Percentiles rank a stretch among this genome's conserved stretches.
Conservation (phyloP, 164 flowering plant genomes). For the Saururus chinensis region DNA sequence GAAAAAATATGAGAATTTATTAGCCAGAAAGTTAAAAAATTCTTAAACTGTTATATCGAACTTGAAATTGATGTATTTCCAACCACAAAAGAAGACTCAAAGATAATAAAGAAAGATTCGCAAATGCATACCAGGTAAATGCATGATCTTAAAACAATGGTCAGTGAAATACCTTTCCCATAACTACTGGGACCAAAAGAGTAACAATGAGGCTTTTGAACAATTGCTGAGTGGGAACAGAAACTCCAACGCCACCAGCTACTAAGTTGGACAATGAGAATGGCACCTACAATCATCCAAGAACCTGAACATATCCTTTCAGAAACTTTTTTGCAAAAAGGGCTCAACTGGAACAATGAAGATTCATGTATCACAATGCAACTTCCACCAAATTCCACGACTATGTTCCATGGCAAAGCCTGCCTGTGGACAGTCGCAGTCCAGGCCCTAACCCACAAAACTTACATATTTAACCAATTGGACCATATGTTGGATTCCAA, state of each 20-base stretch:
- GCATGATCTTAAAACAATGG: neutral
- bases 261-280: slow-evolving; percentile 65
- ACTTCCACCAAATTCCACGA: neutral
- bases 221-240: slow-evolving; percentile 59
- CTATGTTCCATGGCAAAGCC: too few relatives aligned
- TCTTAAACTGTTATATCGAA: too few relatives aligned
- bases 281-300: slow-evolving; percentile 43
- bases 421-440: too few relatives aligned
- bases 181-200: slow-evolving; percentile 59
- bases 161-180: slow-evolving; percentile 63
- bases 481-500: too few relatives aligned
- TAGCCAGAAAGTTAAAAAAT: too few relatives aligned
- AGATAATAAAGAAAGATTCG: neutral
- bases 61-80: too few relatives aligned
- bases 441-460: too few relatives aligned
- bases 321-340: neutral
- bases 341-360: neutral
- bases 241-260: slow-evolving; percentile 74
- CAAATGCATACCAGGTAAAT: neutral
- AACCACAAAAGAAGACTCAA: neutral
- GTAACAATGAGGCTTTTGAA: slow-evolving; percentile 59
- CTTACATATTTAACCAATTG: too few relatives aligned
- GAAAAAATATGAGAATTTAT: too few relatives aligned
- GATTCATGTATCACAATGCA: neutral
- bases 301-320: neutral